phyloP scores from a whole-genome alignment of 257 asterid genomes.

The Mitragyna speciosa region DNA sequence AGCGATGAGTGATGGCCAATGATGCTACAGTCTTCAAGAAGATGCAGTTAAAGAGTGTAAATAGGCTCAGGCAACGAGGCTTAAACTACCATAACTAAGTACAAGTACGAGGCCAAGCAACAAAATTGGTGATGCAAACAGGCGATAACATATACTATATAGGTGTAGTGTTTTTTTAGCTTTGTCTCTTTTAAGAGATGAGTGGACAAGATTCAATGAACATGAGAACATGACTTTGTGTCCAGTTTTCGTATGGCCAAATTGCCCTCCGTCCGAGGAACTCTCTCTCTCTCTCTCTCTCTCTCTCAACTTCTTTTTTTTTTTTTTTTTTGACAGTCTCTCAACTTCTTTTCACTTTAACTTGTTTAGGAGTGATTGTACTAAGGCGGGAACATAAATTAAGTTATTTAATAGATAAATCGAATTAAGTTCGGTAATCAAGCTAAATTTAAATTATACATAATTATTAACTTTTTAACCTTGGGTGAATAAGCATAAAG shows the following conservation, averaged over 20 bases:
- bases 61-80: conserved; percentile 53
- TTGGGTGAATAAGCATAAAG: too few species aligned
- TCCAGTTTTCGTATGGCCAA: conserved; percentile 2
- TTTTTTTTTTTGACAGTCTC: not conserved
- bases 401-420: too few species aligned
- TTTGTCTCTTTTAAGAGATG: not conserved
- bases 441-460: too few species aligned
- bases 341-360: too few species aligned
- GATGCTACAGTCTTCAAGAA: conserved; percentile 9
- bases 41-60: not conserved
- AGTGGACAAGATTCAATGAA: conserved; percentile 6
- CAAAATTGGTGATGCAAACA: conserved; percentile 13
- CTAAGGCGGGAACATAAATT: too few species aligned
- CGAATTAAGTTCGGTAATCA: too few species aligned
- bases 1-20: conserved; percentile 3
- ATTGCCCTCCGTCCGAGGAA: not conserved
- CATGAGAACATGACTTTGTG: not conserved
- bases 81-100: conserved; percentile 20
- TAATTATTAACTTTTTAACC: too few species aligned
- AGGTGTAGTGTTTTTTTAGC: not conserved
- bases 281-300: too few species aligned
- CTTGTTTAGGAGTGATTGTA: too few species aligned
- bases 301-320: too few species aligned
- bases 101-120: not conserved
- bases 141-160: not conserved